Percentiles rank a stretch among this genome's conserved stretches.
Evolutionary conservation across 2,329 filamentous ascomycete genomes (phyloP).

Genomic region (Xylariaceae sp.): DNA sequence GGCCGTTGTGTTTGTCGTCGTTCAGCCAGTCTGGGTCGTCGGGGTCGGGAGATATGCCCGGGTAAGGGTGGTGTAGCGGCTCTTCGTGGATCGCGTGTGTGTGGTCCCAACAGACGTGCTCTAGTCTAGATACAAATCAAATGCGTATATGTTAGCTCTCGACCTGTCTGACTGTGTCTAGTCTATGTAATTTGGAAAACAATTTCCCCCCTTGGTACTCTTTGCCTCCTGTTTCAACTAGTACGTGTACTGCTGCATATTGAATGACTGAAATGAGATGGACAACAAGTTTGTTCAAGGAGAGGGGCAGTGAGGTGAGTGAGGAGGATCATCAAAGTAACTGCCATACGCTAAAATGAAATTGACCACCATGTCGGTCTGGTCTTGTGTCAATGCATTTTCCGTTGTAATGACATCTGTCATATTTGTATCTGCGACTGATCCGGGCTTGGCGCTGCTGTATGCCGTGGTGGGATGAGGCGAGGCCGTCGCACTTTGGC

Average conservation of each 20-base stretch:
- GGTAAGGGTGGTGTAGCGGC: conserved; percentile 26
- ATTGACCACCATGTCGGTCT: conserved; percentile 49
- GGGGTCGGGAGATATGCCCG: conserved; percentile 7
- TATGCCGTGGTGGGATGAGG: conserved; percentile 1
- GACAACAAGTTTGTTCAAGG: too few species aligned
- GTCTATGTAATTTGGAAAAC: not conserved
- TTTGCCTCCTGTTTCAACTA: too few species aligned
- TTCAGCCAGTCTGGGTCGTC: conserved; percentile 27
- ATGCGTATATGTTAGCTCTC: not conserved
- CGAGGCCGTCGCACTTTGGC: not conserved
- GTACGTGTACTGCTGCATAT: too few species aligned
- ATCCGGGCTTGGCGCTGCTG: conserved; percentile 1
- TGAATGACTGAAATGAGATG: too few species aligned
- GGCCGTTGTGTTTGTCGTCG: conserved; percentile 20
- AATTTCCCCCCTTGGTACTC: not conserved
- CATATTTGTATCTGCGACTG: conserved; percentile 1
- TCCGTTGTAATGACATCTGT: conserved; percentile 5
- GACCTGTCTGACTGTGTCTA: not conserved
- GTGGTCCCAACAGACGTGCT: conserved; percentile 53
- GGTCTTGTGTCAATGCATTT: conserved; percentile 31
- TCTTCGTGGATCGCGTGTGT: conserved; percentile 42
- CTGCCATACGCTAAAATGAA: conserved; percentile 50
- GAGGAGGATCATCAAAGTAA: not conserved
- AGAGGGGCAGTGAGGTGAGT: not conserved
- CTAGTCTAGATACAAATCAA: conserved; percentile 37